These are phyloP conservation scores for Plectosphaerella cucumerina DNA, from an alignment of 2,329 filamentous ascomycete genomes.

Conservation along the genomic window DNA sequence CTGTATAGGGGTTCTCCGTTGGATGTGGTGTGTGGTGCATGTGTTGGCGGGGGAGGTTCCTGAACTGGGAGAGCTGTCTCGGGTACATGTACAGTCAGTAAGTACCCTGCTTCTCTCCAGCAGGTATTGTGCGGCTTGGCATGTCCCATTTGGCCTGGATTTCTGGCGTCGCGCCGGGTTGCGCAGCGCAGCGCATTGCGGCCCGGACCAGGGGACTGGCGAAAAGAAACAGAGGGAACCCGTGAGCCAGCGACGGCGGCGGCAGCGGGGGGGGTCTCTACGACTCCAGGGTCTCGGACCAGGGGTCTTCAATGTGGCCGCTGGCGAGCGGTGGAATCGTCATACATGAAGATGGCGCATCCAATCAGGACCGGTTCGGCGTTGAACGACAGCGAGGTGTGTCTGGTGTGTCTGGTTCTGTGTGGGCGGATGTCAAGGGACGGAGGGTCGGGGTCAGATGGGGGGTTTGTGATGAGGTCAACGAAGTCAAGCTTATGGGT, in stretches of 20 bases:
- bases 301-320: not conserved
- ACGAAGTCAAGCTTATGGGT: constrained; percentile 7
- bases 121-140: no score
- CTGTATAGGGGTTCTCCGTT: no score
- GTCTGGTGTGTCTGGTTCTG: not conserved
- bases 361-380: not conserved
- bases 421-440: not conserved
- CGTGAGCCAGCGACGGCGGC: no score
- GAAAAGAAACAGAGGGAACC: not conserved
- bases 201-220: not conserved
- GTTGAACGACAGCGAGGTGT: not conserved
- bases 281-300: not conserved
- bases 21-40: no score
- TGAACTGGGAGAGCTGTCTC: no score
- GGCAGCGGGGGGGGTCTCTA: not conserved
- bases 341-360: not conserved
- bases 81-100: no score
- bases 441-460: not conserved
- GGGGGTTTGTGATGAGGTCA: constrained; percentile 13
- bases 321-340: not conserved
- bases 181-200: no score
- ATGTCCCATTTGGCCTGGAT: no score
- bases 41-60: no score
- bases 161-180: no score
- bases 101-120: no score